phyloP scores from a whole-genome alignment of 2,329 filamentous ascomycete genomes.

The Phaeophleospora eucalypticola region DNA sequence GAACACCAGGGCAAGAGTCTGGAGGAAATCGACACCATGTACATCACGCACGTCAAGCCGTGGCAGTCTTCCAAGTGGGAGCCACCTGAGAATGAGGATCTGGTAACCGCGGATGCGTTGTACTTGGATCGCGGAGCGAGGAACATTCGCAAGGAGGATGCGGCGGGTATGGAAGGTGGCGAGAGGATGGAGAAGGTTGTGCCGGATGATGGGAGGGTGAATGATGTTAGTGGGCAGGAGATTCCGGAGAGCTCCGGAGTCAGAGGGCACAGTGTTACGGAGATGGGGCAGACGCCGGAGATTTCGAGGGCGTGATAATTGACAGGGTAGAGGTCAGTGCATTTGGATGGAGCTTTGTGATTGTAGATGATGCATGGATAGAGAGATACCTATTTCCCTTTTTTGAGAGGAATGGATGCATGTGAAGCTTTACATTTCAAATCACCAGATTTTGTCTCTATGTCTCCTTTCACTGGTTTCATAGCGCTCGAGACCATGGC shows the following conservation, averaged over 20 bases:
- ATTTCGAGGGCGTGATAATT: not conserved
- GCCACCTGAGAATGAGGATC: slow-evolving; percentile 29
- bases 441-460: no score
- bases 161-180: slow-evolving; percentile 29
- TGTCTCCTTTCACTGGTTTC: no score
- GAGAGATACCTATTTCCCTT: no score
- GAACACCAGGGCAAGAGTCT: slow-evolving; percentile 69
- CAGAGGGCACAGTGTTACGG: slow-evolving; percentile 21
- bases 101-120: slow-evolving; percentile 29
- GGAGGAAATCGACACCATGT: slow-evolving; percentile 79
- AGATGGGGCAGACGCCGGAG: slow-evolving; percentile 1
- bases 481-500: no score
- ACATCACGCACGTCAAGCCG: slow-evolving; percentile 45
- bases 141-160: slow-evolving; percentile 31
- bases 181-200: slow-evolving; percentile 25
- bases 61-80: slow-evolving; percentile 33
- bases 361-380: no score
- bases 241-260: slow-evolving; percentile 27
- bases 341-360: no score
- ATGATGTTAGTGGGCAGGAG: slow-evolving; percentile 28
- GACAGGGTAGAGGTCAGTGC: no score
- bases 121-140: slow-evolving; percentile 30
- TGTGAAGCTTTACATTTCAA: no score
- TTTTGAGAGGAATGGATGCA: no score
- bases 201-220: slow-evolving; percentile 24